A percentile compares a stretch with the other conserved stretches of the same genome.
phyloP scores from a whole-genome alignment of 2,329 filamentous ascomycete genomes.

The Pseudogymnoascus sp. region DNA sequence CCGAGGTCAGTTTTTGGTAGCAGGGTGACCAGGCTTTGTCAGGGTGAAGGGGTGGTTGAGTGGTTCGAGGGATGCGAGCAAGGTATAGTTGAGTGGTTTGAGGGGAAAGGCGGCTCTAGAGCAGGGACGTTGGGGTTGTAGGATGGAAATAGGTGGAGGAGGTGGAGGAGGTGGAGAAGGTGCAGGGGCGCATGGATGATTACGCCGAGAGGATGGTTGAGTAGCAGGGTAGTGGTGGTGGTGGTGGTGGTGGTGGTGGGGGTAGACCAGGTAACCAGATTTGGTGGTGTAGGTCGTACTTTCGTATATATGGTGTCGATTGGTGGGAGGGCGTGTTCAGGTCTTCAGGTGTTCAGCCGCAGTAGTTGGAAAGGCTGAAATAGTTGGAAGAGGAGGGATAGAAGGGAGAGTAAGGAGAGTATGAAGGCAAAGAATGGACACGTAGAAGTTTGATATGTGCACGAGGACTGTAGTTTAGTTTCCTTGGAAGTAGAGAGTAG shows the following conservation, averaged over 20 bases:
- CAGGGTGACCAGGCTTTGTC: background rate
- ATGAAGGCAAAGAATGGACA: background rate
- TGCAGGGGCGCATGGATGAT: background rate
- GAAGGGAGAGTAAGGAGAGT: background rate
- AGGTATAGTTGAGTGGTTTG: background rate
- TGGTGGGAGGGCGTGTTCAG: background rate
- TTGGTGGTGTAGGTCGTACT: background rate
- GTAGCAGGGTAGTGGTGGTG: background rate
- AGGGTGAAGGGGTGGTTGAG: background rate
- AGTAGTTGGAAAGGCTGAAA: background rate
- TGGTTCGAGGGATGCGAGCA: background rate
- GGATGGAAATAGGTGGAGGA: background rate
- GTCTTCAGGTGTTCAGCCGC: background rate
- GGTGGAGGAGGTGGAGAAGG: background rate
- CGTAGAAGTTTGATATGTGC: background rate
- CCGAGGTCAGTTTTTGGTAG: background rate
- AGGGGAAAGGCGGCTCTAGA: background rate
- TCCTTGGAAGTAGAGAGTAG: background rate
- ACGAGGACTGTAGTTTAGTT: background rate
- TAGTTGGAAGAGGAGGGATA: background rate
- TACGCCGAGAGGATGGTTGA: background rate
- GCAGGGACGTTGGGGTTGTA: background rate
- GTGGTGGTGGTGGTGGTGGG: background rate
- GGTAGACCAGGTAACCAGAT: background rate
- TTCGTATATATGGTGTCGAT: background rate